Conservation (phyloP, 345 rosid species). For the Lagerstroemia speciosa region DNA sequence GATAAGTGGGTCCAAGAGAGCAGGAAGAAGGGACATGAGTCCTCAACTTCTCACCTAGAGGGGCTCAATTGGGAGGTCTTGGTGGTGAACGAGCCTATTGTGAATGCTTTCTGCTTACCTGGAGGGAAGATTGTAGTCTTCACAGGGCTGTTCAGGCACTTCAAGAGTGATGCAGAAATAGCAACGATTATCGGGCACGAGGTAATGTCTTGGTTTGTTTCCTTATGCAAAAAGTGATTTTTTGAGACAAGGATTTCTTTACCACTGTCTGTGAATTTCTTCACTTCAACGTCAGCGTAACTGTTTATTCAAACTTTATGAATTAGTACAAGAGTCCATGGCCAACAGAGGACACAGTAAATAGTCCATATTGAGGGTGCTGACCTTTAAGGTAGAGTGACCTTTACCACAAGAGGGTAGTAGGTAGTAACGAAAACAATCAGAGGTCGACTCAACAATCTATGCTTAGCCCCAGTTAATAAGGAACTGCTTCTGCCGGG, state of each 20-base stretch:
- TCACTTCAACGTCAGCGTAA: too few species aligned
- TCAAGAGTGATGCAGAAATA: constrained; percentile 71
- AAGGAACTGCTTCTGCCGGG: too few species aligned
- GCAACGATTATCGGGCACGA: constrained; percentile 89
- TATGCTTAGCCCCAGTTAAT: too few species aligned
- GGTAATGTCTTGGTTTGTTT: constrained; percentile 27
- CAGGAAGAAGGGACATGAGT: constrained; percentile 47
- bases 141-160: constrained; percentile 71
- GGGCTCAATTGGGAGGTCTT: constrained; percentile 85
- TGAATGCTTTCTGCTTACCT: constrained; percentile 82
- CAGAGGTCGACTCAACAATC: too few species aligned
- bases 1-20: constrained; percentile 72
- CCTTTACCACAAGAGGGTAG: too few species aligned
- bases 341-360: too few species aligned
- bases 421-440: too few species aligned
- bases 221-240: background rate
- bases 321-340: too few species aligned
- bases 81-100: constrained; percentile 68
- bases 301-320: too few species aligned
- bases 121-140: constrained; percentile 90
- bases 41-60: constrained; percentile 58
- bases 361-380: too few species aligned
- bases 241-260: background rate
- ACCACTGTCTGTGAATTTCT: background rate
- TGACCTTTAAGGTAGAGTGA: too few species aligned